Evolutionary conservation across 192 early-diverging fungal genomes (phyloP), one percentile per base, ranked within the genome.

Genomic region (Entomortierella parvispora): DNA sequence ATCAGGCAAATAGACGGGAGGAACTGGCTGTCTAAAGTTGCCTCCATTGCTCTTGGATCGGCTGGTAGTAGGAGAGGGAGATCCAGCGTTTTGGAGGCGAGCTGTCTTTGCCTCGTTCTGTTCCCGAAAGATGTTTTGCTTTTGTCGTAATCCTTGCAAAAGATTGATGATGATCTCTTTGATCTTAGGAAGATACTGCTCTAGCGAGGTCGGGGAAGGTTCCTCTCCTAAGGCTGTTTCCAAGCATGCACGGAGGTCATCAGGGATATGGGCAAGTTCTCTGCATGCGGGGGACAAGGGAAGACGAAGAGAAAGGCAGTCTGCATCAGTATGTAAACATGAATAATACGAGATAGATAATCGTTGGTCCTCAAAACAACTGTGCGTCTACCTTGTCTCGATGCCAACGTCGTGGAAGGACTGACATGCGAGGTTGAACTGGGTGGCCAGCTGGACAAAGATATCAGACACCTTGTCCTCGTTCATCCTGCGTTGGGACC

Each of bases 111-210:
- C 55, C 33, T 77, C 60, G 18, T 71, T 32, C 10, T 53, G 65
- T 45, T 86, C 82, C 25, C 81, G 58, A 52, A 80, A 77, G 7
- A 82, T 25, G 25, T 77, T 80, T 64, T 89, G 86, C 47, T 87
- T 89, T 33, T 61, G 71, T 26, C 85, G 85, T 33, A 88, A 50
- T 6, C 83, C 83, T 61, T 88, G 83, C 4, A 88, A 54, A 9
- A 88, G 63, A 20, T 65, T 60, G 34, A 88, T 71, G 62, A 88
- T 88, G 31, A 81, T 69, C 22, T 83, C 83, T 45, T 81, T 78
- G 50, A 89, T 89, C 9, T 58, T 68, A 18, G 86, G 86, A 17
- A 89, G 56, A 48, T 85, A 68, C 15, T 77, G 58, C 37, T 89
- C 87, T 14, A 89, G 51, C 3, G 80, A 69, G 12, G 53, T 10